Conservation (phyloP, 2,329 filamentous ascomycete species). For the Rhytidhysteron rufulum region DNA sequence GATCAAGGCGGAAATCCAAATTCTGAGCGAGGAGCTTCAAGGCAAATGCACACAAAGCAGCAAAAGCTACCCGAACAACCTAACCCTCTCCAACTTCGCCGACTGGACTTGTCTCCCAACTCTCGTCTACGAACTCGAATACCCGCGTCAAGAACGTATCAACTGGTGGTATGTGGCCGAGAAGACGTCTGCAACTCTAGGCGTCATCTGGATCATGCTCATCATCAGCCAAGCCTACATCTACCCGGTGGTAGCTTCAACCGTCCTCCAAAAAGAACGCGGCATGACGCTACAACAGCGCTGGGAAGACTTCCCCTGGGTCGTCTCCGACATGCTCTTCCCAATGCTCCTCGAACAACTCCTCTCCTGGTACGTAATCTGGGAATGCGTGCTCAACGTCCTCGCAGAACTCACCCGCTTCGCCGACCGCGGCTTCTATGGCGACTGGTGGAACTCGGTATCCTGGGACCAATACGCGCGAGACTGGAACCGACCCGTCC, state of each 20-base stretch:
- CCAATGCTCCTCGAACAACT: constrained; percentile 77
- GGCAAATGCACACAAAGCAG: constrained; percentile 54
- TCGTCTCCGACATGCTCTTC: constrained; percentile 71
- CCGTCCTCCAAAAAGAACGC: constrained; percentile 63
- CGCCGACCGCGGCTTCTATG: constrained; percentile 68
- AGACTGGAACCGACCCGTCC: constrained; percentile 79
- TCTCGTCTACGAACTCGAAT: constrained; percentile 74
- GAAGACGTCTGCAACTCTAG: constrained; percentile 66
- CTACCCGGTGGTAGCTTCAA: constrained; percentile 68
- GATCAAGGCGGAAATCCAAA: constrained; percentile 63
- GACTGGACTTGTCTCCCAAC: constrained; percentile 74
- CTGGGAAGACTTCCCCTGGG: constrained; percentile 67
- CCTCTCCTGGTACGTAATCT: constrained; percentile 76
- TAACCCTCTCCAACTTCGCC: constrained; percentile 62
- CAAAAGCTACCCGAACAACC: constrained; percentile 64
- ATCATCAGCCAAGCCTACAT: constrained; percentile 73
- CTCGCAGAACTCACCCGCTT: constrained; percentile 73
- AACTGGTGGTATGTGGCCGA: constrained; percentile 74
- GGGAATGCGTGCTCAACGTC: constrained; percentile 65
- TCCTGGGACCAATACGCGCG: constrained; percentile 73
- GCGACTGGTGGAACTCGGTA: constrained; percentile 52
- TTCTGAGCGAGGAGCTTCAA: constrained; percentile 60
- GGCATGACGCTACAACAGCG: constrained; percentile 59
- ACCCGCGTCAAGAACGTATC: constrained; percentile 66
- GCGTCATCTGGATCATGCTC: constrained; percentile 74